These are phyloP conservation scores for Nicotiana rustica DNA, from an alignment of 305 asterid genomes.

Conservation along the genomic window DNA sequence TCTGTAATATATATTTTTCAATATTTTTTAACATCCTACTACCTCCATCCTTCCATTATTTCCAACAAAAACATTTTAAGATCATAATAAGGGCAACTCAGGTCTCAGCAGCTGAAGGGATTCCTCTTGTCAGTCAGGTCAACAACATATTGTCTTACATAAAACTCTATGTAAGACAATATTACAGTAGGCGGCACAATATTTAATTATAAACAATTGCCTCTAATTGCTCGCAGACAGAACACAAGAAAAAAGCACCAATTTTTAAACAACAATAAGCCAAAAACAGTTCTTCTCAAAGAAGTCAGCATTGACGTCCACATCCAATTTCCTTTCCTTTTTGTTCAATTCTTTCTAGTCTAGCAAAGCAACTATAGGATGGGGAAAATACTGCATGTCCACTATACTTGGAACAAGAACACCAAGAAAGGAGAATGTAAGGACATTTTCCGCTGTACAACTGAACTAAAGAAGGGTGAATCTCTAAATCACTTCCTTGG, in stretches of 20 bases:
- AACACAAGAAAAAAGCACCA: background rate
- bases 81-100: slow-evolving; percentile 9
- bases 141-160: background rate
- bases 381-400: background rate
- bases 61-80: slow-evolving; percentile 10
- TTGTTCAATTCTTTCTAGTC: background rate
- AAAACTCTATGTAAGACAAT: background rate
- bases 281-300: background rate
- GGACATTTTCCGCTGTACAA: background rate
- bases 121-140: slow-evolving; percentile 16
- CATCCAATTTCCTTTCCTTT: background rate
- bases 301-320: background rate
- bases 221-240: background rate
- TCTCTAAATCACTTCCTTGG: background rate
- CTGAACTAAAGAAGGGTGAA: background rate
- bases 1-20: background rate
- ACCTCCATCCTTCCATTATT: background rate
- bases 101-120: slow-evolving; percentile 18
- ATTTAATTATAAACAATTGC: background rate
- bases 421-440: background rate
- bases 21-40: slow-evolving; percentile 11
- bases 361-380: background rate
- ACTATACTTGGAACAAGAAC: background rate
- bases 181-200: slow-evolving; percentile 8
- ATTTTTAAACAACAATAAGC: background rate